Evolutionary conservation across 2,329 filamentous ascomycete genomes (phyloP), one percentile per base, ranked within the genome.

Genomic region (Paracoccidioides brasiliensis): DNA sequence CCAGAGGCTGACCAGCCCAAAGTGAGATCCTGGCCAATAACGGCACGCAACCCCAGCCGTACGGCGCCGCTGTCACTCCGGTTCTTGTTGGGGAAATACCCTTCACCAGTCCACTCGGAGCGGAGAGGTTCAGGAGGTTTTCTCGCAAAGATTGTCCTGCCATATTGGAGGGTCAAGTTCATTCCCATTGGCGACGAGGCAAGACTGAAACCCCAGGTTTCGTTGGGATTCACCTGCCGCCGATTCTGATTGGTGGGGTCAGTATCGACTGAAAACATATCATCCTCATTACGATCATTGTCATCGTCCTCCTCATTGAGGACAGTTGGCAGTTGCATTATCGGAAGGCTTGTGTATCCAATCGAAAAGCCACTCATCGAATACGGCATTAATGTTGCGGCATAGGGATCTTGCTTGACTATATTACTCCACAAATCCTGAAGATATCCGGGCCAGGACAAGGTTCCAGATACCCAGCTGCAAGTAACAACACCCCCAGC

Each of bases 31-130:
- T 64, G 37, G 4, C 54, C 58, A 35, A 72, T 50, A 10, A 62
- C 63, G 22, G 60, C 64, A 3, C 58, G 56, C 22, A 73, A 53
- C 37, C 70, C 69, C 5, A 74, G 51, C 35, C 69, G 65, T 4
- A 73, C 63, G 8, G 66, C 64, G 10, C 69, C 67, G 5, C 62
- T 62, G 44, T 64, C 64, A 15, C 61, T 62, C 15, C 33, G 48
- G 62, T 62, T 46, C 28, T 65, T 61, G 42, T 68, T 59, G 3
- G 69, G 64, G 54, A 67, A 66, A 57, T 73, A 67, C 4, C 69
- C 70, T 45, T 72, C 70, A 5, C 67, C 64, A 53, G 64, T 73
- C 71, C 71, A 74, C 61, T 72, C 69, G 3, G 70, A 70, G 42
- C 63, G 68, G 5, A 64, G 58, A 14, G 61, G 62, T 10, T 71